Evolutionary conservation across 176 grass and related monocot species (phyloP).

Genomic region (Ensete ventricosum): DNA sequence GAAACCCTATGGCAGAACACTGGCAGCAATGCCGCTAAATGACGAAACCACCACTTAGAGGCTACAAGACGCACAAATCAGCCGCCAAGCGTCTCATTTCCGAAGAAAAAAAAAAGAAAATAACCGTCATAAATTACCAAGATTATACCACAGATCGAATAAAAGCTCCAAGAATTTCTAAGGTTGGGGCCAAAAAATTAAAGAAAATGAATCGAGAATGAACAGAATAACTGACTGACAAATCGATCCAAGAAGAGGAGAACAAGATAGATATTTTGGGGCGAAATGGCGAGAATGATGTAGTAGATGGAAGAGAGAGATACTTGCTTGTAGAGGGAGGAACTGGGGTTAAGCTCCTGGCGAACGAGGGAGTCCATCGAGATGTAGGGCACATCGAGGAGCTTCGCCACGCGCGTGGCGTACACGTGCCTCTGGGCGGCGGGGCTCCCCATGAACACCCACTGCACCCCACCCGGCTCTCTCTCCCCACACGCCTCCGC

Average conservation of each 20-base stretch:
- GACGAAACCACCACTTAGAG: not conserved
- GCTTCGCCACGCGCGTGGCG: slow-evolving; percentile 64
- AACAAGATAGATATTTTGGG: not conserved
- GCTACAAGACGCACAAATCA: not conserved
- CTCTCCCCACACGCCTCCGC: slow-evolving; percentile 19
- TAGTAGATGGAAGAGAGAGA: not conserved
- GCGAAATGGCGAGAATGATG: not conserved
- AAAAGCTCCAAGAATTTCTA: no score
- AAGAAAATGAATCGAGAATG: no score
- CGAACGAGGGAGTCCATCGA: slow-evolving; percentile 84
- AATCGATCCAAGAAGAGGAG: not conserved
- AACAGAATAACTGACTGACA: no score
- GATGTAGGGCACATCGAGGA: slow-evolving; percentile 84
- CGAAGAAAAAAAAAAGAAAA: no score
- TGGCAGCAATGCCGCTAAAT: not conserved
- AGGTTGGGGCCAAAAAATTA: no score
- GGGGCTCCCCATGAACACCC: slow-evolving; percentile 85
- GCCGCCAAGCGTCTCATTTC: not conserved
- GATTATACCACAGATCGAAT: no score
- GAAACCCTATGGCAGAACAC: not conserved
- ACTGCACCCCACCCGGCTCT: slow-evolving; percentile 41
- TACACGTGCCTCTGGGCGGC: slow-evolving; percentile 83
- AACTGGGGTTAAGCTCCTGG: slow-evolving; percentile 63
- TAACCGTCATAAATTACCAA: not conserved
- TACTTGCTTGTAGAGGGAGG: slow-evolving; percentile 72